These are phyloP conservation scores for Eucommia ulmoides DNA, from an alignment of 257 asterid genomes.

Conservation along the genomic window DNA sequence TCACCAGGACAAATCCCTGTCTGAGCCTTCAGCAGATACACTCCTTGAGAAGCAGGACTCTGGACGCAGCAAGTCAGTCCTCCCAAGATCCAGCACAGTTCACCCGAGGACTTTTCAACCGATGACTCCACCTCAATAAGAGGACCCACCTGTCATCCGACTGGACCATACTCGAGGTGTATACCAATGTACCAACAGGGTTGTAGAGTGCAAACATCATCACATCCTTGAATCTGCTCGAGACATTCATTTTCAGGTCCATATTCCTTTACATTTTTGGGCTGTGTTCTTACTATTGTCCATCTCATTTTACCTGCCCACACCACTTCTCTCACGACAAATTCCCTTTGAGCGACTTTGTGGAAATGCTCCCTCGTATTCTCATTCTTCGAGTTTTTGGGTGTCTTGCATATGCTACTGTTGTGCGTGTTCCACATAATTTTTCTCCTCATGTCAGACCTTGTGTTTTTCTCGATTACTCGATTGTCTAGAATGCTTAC, in stretches of 20 bases:
- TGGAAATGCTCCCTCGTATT: neutral
- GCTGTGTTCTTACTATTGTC: neutral
- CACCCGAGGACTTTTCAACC: no score
- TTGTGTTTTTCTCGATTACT: neutral
- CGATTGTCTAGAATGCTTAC: neutral
- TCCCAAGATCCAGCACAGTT: no score
- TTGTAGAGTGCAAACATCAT: neutral
- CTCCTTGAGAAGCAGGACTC: no score
- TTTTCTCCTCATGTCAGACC: neutral
- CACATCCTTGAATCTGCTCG: neutral
- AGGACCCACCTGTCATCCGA: no score
- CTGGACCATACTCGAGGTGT: no score
- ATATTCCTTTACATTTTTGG: slow-evolving; percentile 3
- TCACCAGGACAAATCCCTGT: no score
- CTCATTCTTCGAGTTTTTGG: neutral
- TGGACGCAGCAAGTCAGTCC: no score
- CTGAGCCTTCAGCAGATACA: no score
- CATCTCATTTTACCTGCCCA: slow-evolving; percentile 5
- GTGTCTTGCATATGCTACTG: neutral
- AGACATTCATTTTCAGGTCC: neutral
- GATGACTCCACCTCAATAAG: no score
- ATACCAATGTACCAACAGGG: no score
- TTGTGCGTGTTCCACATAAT: no score
- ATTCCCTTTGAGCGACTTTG: neutral
- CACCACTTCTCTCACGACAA: neutral